These are phyloP conservation scores for Termitomyces sp. DNA, from an alignment of 768 basidiomycete species.

Conservation along the genomic window DNA sequence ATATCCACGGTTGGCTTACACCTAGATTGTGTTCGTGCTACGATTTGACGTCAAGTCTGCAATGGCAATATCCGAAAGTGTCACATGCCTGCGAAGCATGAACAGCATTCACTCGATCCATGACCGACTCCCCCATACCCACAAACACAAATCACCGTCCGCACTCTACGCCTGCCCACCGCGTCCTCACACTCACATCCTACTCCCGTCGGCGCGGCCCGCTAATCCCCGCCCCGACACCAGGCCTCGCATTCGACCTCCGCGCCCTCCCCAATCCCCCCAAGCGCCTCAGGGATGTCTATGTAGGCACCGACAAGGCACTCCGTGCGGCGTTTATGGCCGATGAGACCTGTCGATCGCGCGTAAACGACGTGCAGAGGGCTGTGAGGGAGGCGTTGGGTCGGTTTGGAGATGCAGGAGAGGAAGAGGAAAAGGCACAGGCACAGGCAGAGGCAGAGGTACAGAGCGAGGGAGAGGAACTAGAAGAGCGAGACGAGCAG, in stretches of 20 bases:
- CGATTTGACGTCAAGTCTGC: too few relatives aligned
- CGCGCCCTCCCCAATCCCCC: constrained; percentile 8
- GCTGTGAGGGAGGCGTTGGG: neutral
- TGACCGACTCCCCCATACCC: neutral
- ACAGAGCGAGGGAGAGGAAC: neutral
- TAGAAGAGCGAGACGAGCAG: neutral
- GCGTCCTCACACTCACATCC: neutral
- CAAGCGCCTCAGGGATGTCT: neutral
- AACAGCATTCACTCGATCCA: too few relatives aligned
- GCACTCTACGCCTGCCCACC: neutral
- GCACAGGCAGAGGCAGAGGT: too few relatives aligned
- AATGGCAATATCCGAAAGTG: too few relatives aligned
- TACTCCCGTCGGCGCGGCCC: constrained; percentile 11
- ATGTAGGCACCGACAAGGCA: neutral
- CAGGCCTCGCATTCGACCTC: constrained; percentile 9
- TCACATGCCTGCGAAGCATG: too few relatives aligned
- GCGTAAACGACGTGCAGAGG: neutral
- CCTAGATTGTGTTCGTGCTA: too few relatives aligned
- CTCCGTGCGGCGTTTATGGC: neutral
- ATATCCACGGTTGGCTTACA: too few relatives aligned
- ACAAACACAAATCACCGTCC: neutral
- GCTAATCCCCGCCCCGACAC: neutral
- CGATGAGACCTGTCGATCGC: neutral
- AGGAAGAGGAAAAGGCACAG: neutral
- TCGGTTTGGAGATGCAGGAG: neutral